phyloP scores from a whole-genome alignment of 495 filamentous ascomycete species.

The Lophiostoma macrostomum region DNA sequence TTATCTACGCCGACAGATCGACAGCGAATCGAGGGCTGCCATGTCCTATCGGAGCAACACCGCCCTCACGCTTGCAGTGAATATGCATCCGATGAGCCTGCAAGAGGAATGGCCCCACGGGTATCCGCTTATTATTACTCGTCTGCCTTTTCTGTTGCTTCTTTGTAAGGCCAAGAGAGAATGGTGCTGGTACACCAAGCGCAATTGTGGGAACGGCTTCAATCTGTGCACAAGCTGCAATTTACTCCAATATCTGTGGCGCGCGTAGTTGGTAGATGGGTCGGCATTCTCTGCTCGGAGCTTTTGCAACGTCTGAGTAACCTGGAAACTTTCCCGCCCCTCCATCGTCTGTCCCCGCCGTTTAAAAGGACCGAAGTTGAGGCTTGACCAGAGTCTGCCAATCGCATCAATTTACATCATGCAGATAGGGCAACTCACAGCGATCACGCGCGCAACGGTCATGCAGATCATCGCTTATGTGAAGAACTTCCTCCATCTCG shows the following conservation, averaged over 20 bases:
- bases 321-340: constrained; percentile 12
- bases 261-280: constrained; percentile 1
- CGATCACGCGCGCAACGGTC: constrained; percentile 33
- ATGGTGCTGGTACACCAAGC: too few relatives aligned
- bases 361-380: constrained; percentile 9
- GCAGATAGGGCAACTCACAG: constrained; percentile 13
- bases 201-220: too few relatives aligned
- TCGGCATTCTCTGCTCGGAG: constrained; percentile 23
- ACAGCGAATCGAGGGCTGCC: constrained; percentile 27
- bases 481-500: neutral
- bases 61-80: constrained; percentile 17
- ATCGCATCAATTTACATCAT: constrained; percentile 1
- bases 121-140: too few relatives aligned
- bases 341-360: constrained; percentile 11
- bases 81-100: neutral
- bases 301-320: constrained; percentile 7
- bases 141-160: too few relatives aligned
- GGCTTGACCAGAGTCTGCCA: constrained; percentile 5
- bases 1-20: constrained; percentile 9
- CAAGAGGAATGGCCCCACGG: neutral
- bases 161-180: too few relatives aligned
- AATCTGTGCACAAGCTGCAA: constrained; percentile 8
- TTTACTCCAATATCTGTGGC: constrained; percentile 15
- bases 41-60: constrained; percentile 4
- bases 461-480: constrained; percentile 22